Evolutionary conservation across 2,329 filamentous ascomycete genomes (phyloP).

Genomic region (Coniochaeta hoffmannii): DNA sequence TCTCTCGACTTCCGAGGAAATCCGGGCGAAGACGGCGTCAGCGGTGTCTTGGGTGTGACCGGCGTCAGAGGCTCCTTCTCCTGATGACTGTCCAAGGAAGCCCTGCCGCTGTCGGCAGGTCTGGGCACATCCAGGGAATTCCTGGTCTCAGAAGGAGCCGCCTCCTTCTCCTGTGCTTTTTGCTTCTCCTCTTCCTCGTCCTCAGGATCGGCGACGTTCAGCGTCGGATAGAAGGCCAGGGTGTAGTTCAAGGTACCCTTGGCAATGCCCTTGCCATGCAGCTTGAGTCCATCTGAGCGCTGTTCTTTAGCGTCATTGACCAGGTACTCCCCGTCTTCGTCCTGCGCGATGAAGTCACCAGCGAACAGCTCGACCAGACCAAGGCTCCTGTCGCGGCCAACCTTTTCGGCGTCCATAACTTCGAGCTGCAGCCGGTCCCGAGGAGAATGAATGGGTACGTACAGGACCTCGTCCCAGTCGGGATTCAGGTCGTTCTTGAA

Average conservation of each 20-base stretch:
- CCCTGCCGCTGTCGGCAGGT: conserved; percentile 16
- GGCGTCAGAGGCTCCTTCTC: conserved; percentile 24
- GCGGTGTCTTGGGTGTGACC: conserved; percentile 34
- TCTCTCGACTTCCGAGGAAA: conserved; percentile 38
- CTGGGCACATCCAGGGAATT: conserved; percentile 25
- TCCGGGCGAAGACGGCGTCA: conserved; percentile 35
- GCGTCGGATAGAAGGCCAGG: conserved; percentile 80
- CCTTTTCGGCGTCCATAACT: conserved; percentile 92
- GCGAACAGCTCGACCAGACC: conserved; percentile 72
- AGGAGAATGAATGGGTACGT: conserved; percentile 78
- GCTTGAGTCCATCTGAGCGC: conserved; percentile 59
- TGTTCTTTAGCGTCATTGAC: conserved; percentile 68
- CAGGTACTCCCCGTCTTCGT: conserved; percentile 72
- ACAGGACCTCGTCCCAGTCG: conserved; percentile 92
- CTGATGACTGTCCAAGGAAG: not conserved
- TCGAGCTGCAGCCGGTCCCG: conserved; percentile 83
- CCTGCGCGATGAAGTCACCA: conserved; percentile 71
- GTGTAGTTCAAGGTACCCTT: conserved; percentile 83
- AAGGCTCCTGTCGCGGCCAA: conserved; percentile 84
- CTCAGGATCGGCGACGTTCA: conserved; percentile 83
- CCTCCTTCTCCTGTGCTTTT: conserved; percentile 30
- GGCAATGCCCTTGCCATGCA: conserved; percentile 62
- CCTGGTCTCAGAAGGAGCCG: conserved; percentile 9
- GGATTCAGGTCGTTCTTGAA: conserved; percentile 95
- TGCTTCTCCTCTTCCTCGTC: conserved; percentile 72